Conservation (phyloP, 371 early-diverging fungal genomes). For the Syncephalastrum racemosum region DNA sequence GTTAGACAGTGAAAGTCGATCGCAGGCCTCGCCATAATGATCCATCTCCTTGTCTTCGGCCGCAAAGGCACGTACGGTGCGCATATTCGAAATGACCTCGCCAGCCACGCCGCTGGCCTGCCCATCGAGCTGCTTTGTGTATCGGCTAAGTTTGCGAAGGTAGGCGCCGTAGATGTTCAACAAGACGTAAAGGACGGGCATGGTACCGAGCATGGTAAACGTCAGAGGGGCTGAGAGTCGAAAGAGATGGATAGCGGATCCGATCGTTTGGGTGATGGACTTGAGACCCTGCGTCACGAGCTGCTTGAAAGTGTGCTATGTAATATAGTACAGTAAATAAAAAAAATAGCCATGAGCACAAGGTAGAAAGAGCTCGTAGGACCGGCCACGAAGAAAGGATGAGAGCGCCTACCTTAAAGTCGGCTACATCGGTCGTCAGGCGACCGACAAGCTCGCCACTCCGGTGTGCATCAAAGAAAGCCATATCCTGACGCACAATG, state of each 20-base stretch:
- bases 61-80: conserved; percentile 77
- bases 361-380: background rate
- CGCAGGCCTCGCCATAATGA: conserved; percentile 54
- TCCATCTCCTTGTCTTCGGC: conserved; percentile 67
- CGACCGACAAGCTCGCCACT: conserved; percentile 69
- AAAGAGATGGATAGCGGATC: conserved; percentile 66
- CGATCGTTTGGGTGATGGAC: conserved; percentile 66
- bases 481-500: conserved; percentile 68
- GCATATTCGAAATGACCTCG: conserved; percentile 70
- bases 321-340: too few relatives aligned
- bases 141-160: conserved; percentile 59
- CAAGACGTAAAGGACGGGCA: conserved; percentile 67
- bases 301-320: conserved; percentile 69
- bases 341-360: background rate
- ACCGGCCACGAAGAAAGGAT: background rate
- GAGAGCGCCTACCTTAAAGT: conserved; percentile 58
- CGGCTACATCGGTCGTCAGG: conserved; percentile 68
- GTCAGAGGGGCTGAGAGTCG: conserved; percentile 69
- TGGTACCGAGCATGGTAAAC: conserved; percentile 56
- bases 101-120: conserved; percentile 64
- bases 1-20: conserved; percentile 41
- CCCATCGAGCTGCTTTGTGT: conserved; percentile 55
- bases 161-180: conserved; percentile 74
- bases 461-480: conserved; percentile 69
- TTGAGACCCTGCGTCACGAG: conserved; percentile 72